Evolutionary conservation across 805 yeast genomes (phyloP).

Genomic region (Priceomyces carsonii): DNA sequence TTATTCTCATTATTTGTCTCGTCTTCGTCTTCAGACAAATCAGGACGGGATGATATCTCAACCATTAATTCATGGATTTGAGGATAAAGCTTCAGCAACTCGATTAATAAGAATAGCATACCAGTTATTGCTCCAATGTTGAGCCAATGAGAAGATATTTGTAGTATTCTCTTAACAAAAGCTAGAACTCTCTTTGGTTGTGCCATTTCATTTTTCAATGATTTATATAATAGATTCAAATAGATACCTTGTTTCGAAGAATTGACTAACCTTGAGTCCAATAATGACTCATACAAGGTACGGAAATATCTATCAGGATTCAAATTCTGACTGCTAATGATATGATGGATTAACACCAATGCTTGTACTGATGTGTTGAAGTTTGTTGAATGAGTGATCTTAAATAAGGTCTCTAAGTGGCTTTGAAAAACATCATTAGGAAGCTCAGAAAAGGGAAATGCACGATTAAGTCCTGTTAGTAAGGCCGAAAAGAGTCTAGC

Average conservation of each 20-base stretch:
- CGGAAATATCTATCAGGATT: constrained; percentile 73
- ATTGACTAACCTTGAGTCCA: constrained; percentile 79
- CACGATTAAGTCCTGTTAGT: constrained; percentile 92
- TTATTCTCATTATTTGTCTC: constrained; percentile 18
- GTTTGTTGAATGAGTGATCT: constrained; percentile 90
- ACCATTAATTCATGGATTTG: constrained; percentile 64
- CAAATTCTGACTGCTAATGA: constrained; percentile 60
- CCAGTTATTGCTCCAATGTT: constrained; percentile 88
- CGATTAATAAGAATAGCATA: constrained; percentile 70
- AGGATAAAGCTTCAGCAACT: constrained; percentile 65
- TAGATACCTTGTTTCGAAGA: constrained; percentile 94
- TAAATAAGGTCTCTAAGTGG: constrained; percentile 82
- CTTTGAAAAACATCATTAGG: constrained; percentile 67
- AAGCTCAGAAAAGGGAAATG: constrained; percentile 86
- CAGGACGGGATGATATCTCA: constrained; percentile 48
- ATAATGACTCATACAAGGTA: constrained; percentile 84
- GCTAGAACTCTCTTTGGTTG: constrained; percentile 72
- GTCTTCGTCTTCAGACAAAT: constrained; percentile 25
- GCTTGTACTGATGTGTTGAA: constrained; percentile 95
- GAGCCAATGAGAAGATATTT: constrained; percentile 81
- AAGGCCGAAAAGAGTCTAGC: constrained; percentile 86
- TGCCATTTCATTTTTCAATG: constrained; percentile 66
- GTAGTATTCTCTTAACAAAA: constrained; percentile 86
- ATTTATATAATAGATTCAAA: constrained; percentile 79
- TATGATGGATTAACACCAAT: constrained; percentile 78